phyloP scores from a whole-genome alignment of 192 early-diverging fungal species.

The Pilaira anomala region DNA sequence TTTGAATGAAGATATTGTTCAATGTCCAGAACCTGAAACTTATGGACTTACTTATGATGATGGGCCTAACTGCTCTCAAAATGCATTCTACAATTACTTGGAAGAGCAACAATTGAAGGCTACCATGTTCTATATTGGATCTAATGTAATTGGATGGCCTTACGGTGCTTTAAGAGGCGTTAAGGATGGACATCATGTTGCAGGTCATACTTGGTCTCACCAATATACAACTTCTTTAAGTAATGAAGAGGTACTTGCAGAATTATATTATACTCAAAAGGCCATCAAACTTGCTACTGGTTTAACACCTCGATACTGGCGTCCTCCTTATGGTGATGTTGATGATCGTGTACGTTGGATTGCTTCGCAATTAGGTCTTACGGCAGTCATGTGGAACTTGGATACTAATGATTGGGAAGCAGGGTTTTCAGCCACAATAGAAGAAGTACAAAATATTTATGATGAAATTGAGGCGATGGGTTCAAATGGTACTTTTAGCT shows the following conservation, averaged over 20 bases:
- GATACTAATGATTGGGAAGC: slow-evolving; percentile 32
- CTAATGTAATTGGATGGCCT: slow-evolving; percentile 37
- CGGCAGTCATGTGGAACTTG: slow-evolving; percentile 34
- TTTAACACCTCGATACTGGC: slow-evolving; percentile 35
- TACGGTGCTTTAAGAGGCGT: slow-evolving; percentile 36
- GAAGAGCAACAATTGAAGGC: slow-evolving; percentile 32
- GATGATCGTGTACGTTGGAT: slow-evolving; percentile 55
- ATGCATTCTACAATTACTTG: slow-evolving; percentile 43
- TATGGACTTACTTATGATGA: slow-evolving; percentile 63
- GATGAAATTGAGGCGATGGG: slow-evolving; percentile 25
- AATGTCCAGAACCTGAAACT: slow-evolving; percentile 42
- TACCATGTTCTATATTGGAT: slow-evolving; percentile 40
- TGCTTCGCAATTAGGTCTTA: slow-evolving; percentile 40
- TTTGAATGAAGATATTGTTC: slow-evolving; percentile 27
- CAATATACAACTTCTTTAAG: slow-evolving; percentile 42
- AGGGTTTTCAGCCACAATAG: slow-evolving; percentile 3
- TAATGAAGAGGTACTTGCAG: slow-evolving; percentile 45
- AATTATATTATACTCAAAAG: slow-evolving; percentile 50
- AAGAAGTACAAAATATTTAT: slow-evolving; percentile 23
- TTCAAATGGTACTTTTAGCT: slow-evolving; percentile 26
- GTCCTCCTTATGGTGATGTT: slow-evolving; percentile 49
- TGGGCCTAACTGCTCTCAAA: slow-evolving; percentile 49
- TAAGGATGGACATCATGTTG: slow-evolving; percentile 56
- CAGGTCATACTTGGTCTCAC: slow-evolving; percentile 60
- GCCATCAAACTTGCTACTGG: slow-evolving; percentile 34